Conservation (phyloP, 495 filamentous ascomycete genomes). For the Aspergillus haitiensis region DNA sequence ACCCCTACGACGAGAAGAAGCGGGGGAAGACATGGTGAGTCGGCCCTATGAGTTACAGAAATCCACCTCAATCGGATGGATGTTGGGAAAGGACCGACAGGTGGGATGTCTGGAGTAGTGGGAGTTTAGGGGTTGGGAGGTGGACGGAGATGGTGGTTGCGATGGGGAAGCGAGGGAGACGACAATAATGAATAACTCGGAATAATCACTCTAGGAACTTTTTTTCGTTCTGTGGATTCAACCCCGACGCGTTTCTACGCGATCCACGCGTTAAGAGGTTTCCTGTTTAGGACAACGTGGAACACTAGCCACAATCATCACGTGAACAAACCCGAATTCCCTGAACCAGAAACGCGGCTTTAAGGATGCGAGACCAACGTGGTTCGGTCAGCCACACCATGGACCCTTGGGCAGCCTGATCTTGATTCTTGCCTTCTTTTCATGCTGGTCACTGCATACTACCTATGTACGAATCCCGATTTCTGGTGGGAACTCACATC, state of each 20-base stretch:
- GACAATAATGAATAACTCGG: conserved; percentile 12
- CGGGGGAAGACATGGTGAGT: conserved; percentile 51
- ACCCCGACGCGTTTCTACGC: conserved; percentile 36
- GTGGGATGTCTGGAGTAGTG: conserved; percentile 8
- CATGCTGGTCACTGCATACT: no score
- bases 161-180: conserved; percentile 8
- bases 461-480: no score
- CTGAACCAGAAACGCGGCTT: not conserved
- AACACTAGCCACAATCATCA: conserved; percentile 13
- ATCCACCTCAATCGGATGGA: conserved; percentile 2
- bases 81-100: conserved; percentile 16
- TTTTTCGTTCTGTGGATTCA: conserved; percentile 15
- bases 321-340: conserved; percentile 4
- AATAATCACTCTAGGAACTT: conserved; percentile 5
- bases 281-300: conserved; percentile 35
- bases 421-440: no score
- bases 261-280: conserved; percentile 45
- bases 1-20: conserved; percentile 42
- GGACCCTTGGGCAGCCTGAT: no score
- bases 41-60: conserved; percentile 11
- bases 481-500: not conserved
- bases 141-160: conserved; percentile 18
- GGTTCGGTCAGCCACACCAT: not conserved
- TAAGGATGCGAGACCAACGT: not conserved
- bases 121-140: not conserved